Conservation (phyloP, 768 basidiomycete species). For the Pulveroboletus sp. region DNA sequence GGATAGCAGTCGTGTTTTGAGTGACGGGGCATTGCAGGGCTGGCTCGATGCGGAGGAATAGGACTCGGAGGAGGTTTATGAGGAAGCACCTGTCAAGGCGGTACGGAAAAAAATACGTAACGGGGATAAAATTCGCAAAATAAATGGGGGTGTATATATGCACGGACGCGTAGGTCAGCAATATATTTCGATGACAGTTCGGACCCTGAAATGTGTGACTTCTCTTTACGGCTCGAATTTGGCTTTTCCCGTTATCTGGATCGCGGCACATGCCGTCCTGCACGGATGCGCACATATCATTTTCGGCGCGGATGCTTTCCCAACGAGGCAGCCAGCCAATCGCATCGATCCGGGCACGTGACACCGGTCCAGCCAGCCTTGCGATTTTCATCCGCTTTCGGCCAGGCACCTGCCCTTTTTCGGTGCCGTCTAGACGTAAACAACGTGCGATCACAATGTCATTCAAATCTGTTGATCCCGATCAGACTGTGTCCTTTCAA, state of each 20-base stretch:
- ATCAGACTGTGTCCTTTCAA: conserved; percentile 21
- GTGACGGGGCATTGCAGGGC: conserved; percentile 35
- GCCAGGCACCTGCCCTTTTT: conserved; percentile 35
- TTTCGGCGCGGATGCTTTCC: conserved; percentile 32
- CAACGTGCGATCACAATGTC: conserved; percentile 29
- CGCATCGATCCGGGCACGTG: conserved; percentile 1
- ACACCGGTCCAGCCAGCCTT: conserved; percentile 7
- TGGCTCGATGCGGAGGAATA: conserved; percentile 28
- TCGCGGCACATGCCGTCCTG: conserved; percentile 31
- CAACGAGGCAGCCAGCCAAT: conserved; percentile 3
- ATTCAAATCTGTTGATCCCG: conserved; percentile 21
- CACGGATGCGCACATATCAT: conserved; percentile 26
- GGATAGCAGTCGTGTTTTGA: conserved; percentile 28
- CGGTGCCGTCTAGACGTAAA: conserved; percentile 32
- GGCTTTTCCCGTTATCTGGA: conserved; percentile 33
- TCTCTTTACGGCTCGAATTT: conserved; percentile 31
- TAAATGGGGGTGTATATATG: conserved; percentile 23
- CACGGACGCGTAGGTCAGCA: conserved; percentile 12
- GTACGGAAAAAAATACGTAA: conserved; percentile 38
- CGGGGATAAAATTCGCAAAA: conserved; percentile 23
- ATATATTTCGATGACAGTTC: conserved; percentile 28
- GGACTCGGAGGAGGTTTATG: conserved; percentile 30
- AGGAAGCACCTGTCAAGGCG: conserved; percentile 35
- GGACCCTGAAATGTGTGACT: conserved; percentile 33
- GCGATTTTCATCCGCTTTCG: conserved; percentile 19